Conservation (phyloP, 1,139 yeast genomes). For the Diutina siamensis region DNA sequence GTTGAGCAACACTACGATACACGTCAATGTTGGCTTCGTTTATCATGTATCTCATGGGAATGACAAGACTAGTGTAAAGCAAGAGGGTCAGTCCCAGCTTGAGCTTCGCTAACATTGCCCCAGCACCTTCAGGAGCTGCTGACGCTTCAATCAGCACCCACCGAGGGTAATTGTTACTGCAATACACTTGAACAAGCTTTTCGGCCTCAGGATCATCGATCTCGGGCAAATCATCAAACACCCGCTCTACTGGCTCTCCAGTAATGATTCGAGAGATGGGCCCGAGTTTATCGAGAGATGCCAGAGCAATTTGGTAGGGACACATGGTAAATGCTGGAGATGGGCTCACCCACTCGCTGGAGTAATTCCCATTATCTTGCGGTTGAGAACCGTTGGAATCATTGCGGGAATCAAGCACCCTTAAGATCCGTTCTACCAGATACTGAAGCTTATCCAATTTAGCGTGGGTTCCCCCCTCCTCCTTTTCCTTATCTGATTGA, state of each 20-base stretch:
- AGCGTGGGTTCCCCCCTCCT: neutral
- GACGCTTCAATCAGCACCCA: constrained; percentile 1
- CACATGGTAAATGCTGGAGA: neutral
- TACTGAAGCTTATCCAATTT: neutral
- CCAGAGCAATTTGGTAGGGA: neutral
- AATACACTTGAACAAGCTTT: neutral
- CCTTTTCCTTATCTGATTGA: no score
- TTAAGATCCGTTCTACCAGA: neutral
- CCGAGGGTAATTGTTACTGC: neutral
- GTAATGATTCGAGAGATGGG: neutral
- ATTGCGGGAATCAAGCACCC: neutral
- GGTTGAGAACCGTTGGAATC: neutral
- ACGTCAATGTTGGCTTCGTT: neutral
- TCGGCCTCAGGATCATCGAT: neutral
- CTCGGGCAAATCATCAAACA: constrained; percentile 4
- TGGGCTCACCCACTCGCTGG: neutral
- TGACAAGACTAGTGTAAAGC: constrained; percentile 1
- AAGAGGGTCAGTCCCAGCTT: constrained; percentile 1
- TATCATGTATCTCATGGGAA: neutral
- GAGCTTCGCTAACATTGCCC: neutral
- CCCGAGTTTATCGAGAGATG: neutral
- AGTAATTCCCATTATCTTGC: neutral
- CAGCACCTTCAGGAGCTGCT: neutral
- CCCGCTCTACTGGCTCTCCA: neutral
- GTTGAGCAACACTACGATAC: neutral